A percentile compares a stretch with the other conserved stretches of the same genome.
These are phyloP conservation scores for Vickermania ingenoplastis DNA, from an alignment of 208 protist species.

Conservation along the genomic window DNA sequence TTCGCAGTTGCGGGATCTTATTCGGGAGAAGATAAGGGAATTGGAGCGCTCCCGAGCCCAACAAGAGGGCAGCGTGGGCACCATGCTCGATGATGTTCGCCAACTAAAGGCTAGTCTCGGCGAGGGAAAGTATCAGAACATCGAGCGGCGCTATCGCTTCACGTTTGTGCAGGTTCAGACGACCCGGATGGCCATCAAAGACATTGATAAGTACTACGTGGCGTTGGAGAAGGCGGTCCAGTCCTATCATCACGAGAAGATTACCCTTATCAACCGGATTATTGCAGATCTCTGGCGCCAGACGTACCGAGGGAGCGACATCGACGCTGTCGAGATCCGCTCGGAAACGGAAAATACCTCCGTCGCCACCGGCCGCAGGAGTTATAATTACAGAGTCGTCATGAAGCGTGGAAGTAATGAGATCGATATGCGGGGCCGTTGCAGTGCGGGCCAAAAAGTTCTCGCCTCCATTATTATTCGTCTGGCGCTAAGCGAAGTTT, in stretches of 20 bases:
- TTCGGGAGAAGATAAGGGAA: slow-evolving; percentile 48
- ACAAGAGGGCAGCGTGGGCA: slow-evolving; percentile 70
- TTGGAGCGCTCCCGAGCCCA: slow-evolving; percentile 53
- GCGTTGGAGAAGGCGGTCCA: slow-evolving; percentile 94
- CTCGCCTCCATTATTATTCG: slow-evolving; percentile 98
- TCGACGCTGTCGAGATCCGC: slow-evolving; percentile 96
- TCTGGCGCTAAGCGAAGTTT: slow-evolving; percentile 98
- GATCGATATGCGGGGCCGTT: slow-evolving; percentile 98
- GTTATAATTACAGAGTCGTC: slow-evolving; percentile 92
- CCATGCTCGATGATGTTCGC: slow-evolving; percentile 59
- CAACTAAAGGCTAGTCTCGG: slow-evolving; percentile 46
- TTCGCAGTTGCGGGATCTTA: slow-evolving; percentile 48
- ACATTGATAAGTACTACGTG: slow-evolving; percentile 86
- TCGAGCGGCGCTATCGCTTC: slow-evolving; percentile 82
- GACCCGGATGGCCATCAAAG: slow-evolving; percentile 76
- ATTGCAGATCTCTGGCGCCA: slow-evolving; percentile 96
- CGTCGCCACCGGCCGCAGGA: slow-evolving; percentile 49
- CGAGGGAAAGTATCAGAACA: slow-evolving; percentile 68
- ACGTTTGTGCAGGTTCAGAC: slow-evolving; percentile 87
- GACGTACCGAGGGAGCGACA: slow-evolving; percentile 97
- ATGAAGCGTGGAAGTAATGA: slow-evolving; percentile 93
- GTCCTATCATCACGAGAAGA: slow-evolving; percentile 97
- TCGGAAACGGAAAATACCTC: slow-evolving; percentile 82
- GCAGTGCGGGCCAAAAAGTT: slow-evolving; percentile 97
- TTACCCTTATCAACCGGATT: slow-evolving; percentile 98